These are phyloP conservation scores for Sarocladium strictum DNA, from an alignment of 2,329 filamentous ascomycete genomes.

Conservation along the genomic window DNA sequence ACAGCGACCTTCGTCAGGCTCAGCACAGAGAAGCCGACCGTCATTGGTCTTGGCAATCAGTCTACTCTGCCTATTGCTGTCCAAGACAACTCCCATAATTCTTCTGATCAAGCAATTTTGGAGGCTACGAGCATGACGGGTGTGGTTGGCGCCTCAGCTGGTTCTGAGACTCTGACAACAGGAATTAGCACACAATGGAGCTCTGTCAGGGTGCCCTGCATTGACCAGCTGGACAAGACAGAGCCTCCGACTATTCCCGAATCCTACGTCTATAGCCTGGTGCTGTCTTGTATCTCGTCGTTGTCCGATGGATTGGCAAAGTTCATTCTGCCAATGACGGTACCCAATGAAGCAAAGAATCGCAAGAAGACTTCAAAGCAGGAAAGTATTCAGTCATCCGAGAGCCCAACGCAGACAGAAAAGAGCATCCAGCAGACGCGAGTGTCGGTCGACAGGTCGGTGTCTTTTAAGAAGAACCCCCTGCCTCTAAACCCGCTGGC, in stretches of 20 bases:
- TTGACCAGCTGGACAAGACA: slow-evolving; percentile 90
- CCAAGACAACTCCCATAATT: slow-evolving; percentile 47
- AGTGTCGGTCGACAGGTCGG: slow-evolving; percentile 43
- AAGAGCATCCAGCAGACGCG: slow-evolving; percentile 22
- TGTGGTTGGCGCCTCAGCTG: slow-evolving; percentile 70
- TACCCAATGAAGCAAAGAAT: slow-evolving; percentile 61
- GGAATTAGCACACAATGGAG: slow-evolving; percentile 94
- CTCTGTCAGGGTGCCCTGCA: slow-evolving; percentile 75
- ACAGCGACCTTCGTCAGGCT: slow-evolving; percentile 87
- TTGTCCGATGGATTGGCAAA: slow-evolving; percentile 90
- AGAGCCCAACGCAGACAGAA: slow-evolving; percentile 29
- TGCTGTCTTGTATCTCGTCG: slow-evolving; percentile 80
- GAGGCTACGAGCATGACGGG: slow-evolving; percentile 85
- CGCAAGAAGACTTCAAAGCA: slow-evolving; percentile 43
- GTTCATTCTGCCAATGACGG: slow-evolving; percentile 85
- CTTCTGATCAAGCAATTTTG: slow-evolving; percentile 77
- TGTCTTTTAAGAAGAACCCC: slow-evolving; percentile 67
- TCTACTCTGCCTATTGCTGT: slow-evolving; percentile 71
- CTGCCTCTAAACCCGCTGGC: slow-evolving; percentile 79
- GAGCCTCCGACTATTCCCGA: slow-evolving; percentile 80
- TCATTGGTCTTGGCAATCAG: slow-evolving; percentile 85
- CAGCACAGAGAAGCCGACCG: slow-evolving; percentile 80
- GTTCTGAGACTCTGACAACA: slow-evolving; percentile 59
- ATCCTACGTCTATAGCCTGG: slow-evolving; percentile 88
- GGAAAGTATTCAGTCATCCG: slow-evolving; percentile 20